Percentiles rank a stretch among this genome's conserved stretches.
These are phyloP conservation scores for Lepidium africanum DNA, from an alignment of 345 rosid genomes.

Conservation along the genomic window DNA sequence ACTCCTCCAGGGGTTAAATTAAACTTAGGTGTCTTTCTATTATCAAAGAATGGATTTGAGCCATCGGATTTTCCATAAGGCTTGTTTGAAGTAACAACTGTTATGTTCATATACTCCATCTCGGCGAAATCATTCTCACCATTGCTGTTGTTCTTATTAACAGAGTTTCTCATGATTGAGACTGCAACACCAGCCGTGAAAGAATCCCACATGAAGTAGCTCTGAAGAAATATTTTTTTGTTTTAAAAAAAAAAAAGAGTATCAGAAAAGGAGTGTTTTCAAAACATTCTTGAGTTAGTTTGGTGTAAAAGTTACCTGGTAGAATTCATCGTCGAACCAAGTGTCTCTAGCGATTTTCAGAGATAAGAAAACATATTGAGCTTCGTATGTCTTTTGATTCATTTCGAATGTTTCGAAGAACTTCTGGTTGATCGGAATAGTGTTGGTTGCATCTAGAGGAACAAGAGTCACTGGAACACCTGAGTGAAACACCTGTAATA, in stretches of 20 bases:
- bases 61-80: conserved; percentile 69
- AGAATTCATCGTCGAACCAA: conserved; percentile 57
- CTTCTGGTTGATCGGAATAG: conserved; percentile 48
- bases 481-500: conserved; percentile 69
- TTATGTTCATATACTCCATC: conserved; percentile 83
- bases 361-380: conserved; percentile 68
- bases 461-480: conserved; percentile 78
- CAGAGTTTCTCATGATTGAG: conserved; percentile 53
- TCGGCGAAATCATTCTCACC: conserved; percentile 74
- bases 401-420: conserved; percentile 58
- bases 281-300: background rate
- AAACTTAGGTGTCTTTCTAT: conserved; percentile 54
- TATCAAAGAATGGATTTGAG: conserved; percentile 73
- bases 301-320: conserved; percentile 31
- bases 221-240: conserved; percentile 43
- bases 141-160: conserved; percentile 3
- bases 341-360: conserved; percentile 68
- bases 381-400: conserved; percentile 61
- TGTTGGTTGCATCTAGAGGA: conserved; percentile 91
- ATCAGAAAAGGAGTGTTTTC: background rate
- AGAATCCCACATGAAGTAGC: conserved; percentile 96
- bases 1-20: conserved; percentile 49
- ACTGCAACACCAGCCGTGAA: conserved; percentile 76
- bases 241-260: background rate
- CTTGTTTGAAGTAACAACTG: conserved; percentile 71